Evolutionary conservation across 345 rosid genomes (phyloP), one percentile per base, ranked within the genome.

Genomic region (Sonneratia caseolaris): DNA sequence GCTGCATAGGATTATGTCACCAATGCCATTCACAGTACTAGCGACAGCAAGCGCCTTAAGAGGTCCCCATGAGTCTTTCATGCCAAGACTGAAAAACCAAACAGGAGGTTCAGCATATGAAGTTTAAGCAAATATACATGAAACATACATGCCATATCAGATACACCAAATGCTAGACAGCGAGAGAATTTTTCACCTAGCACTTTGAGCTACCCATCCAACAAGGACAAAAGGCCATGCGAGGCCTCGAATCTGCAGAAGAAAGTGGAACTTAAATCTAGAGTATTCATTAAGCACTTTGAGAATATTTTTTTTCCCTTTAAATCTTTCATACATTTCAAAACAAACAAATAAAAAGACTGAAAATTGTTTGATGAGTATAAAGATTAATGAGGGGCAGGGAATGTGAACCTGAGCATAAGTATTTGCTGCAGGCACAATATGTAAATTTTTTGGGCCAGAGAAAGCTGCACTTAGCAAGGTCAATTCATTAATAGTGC

Each of bases 51-150:
- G 79, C 42, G 97, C 97, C 85, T 90, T 95, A 75, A 95, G 67
- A 76, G 97, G 99, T 55, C 93, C 97, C 96, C 91, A 90, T n/a
- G 96, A 92, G 71, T 95, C 99, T 86, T 90, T 91, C 97, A 95
- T 92, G 71, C 99, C 99, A 61, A 95, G 97, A 81, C 99, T 92
- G 82, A 15, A 66, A 73, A 51, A 70, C 40, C 12, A 35, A 21
- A 3, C n/a, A 55, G 35, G 27, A 48, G 18, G 22, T 37, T 66
- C 1, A 38, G 6, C 27, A 19, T 15, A 36, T 1, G 13, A 18
- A 64, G 24, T 67, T 18, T 43, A 11, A 43, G 22, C 24, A 43
- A 45, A 45, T 15, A 42, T 21, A 10, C 37, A 7, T 43, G 38
- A 62, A 24, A 24, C 35, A 42, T 22, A 10, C 48, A 68, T 16